Conservation (phyloP, 1,139 yeast species). For the Debaryomyces psychrophilus region DNA sequence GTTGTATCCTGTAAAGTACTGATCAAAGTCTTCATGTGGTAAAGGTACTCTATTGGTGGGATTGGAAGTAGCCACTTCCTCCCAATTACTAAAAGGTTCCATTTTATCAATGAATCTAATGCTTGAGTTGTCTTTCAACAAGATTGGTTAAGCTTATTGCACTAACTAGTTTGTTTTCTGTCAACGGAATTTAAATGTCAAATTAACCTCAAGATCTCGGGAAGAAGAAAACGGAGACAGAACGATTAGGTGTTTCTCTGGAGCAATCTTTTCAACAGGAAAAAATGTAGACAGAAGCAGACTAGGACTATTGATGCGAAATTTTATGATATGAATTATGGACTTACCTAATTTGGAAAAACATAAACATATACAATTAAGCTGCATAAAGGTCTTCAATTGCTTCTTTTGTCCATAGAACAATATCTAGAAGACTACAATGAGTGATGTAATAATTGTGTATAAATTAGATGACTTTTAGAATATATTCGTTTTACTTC, state of each 20-base stretch:
- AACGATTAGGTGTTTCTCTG: background rate
- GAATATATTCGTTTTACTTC: conserved; percentile 3
- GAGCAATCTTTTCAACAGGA: conserved; percentile 6
- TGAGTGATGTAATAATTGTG: background rate
- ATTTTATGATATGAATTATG: conserved; percentile 8
- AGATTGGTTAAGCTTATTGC: conserved; percentile 1
- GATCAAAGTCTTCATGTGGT: conserved; percentile 48
- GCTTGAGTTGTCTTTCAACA: background rate
- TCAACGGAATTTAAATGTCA: background rate
- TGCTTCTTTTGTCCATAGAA: conserved; percentile 7
- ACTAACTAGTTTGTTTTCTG: background rate
- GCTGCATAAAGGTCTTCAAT: conserved; percentile 9
- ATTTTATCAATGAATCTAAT: conserved; percentile 14
- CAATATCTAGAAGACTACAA: background rate
- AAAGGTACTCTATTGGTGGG: conserved; percentile 32
- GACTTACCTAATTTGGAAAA: conserved; percentile 24
- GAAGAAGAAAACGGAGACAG: conserved; percentile 2
- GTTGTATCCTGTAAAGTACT: conserved; percentile 37
- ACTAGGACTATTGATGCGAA: conserved; percentile 17
- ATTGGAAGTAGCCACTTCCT: conserved; percentile 18
- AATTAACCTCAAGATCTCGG: background rate
- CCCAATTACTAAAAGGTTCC: conserved; percentile 45
- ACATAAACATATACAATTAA: conserved; percentile 22
- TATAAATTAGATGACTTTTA: conserved; percentile 9
- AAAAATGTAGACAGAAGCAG: conserved; percentile 12